Percentiles rank a stretch among this genome's conserved stretches.
These are phyloP conservation scores for Penicillium flavigenum DNA, from an alignment of 495 filamentous ascomycete genomes.

Conservation along the genomic window DNA sequence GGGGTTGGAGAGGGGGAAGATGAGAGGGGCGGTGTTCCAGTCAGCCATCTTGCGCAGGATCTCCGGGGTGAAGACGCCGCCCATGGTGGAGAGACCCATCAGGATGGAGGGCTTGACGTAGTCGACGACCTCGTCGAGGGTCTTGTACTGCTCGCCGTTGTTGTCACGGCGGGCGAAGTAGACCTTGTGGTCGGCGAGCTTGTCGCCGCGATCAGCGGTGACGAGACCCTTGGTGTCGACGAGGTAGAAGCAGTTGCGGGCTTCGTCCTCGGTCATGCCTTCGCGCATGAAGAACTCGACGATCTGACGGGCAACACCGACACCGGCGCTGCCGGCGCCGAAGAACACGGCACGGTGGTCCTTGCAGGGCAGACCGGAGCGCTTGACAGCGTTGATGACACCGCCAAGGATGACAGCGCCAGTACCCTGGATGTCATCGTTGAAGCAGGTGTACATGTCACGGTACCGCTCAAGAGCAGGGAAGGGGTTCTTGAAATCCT, in stretches of 20 bases:
- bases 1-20: slow-evolving; percentile 94
- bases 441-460: slow-evolving; percentile 89
- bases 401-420: slow-evolving; percentile 92
- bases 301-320: slow-evolving; percentile 95
- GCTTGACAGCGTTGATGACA: slow-evolving; percentile 91
- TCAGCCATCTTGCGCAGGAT: slow-evolving; percentile 82
- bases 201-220: slow-evolving; percentile 89
- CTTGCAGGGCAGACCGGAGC: slow-evolving; percentile 79
- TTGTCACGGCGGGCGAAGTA: slow-evolving; percentile 96
- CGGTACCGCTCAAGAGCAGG: slow-evolving; percentile 87
- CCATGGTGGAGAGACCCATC: slow-evolving; percentile 90
- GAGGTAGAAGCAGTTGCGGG: slow-evolving; percentile 90
- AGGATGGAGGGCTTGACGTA: slow-evolving; percentile 92
- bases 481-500: slow-evolving; percentile 99
- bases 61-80: slow-evolving; percentile 88
- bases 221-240: slow-evolving; percentile 97
- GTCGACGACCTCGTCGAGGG: slow-evolving; percentile 88
- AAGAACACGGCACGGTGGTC: slow-evolving; percentile 95
- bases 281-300: slow-evolving; percentile 93
- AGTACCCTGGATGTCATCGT: slow-evolving; percentile 98
- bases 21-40: slow-evolving; percentile 76
- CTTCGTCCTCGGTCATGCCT: slow-evolving; percentile 88
- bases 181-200: slow-evolving; percentile 93
- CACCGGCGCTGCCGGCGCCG: slow-evolving; percentile 91
- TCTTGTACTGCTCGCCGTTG: slow-evolving; percentile 83